Evolutionary conservation across 352 stramenopile genomes (phyloP), one percentile per base, ranked within the genome.

Genomic region (Pythium coloratum): DNA sequence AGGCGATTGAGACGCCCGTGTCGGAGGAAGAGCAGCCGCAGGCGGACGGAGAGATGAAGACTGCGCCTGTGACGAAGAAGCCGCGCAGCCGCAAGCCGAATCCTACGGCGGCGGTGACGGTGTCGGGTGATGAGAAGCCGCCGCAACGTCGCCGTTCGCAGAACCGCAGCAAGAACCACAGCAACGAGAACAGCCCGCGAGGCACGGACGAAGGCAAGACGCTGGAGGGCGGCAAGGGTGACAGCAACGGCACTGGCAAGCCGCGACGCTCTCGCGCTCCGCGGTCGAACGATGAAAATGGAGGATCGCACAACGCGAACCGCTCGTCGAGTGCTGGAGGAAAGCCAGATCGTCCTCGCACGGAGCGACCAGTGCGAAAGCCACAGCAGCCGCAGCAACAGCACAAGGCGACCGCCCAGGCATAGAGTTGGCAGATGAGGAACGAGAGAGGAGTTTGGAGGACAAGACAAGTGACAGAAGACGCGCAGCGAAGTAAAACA

Each of bases 11-110:
- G 34, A 32, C 33, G 4, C 50, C 55, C 6, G 42, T 66, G 7
- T 57, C 49, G 6, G 61, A 65, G 20, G 68, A 57, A 47, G 64
- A 72, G 13, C 59, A 63, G 26, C 40, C 64, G 55, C 55, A 61
- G 30, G 30, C 69, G 0, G 61, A 49, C 4, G 67, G 70, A 38
- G 62, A 38, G 8, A 77, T 66, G 0, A 66, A 77, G 42, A 59
- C 77, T 57, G 66, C 63, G 13, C 72, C 78, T 7, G 49, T 55
- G 20, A 20, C 2, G 26, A 71, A 66, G 50, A 67, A 51, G 51
- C 61, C 59, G 12, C 62, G 67, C 28, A 67, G 26, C 56, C 61
- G 57, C 61, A 66, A 67, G 32, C 32, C 61, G 0, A 65, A 54
- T 38, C 24, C 36, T 16, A 30, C 59, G 1, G 54, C 33, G 8